These are phyloP conservation scores for Populus nigra DNA, from an alignment of 345 rosid species.

Conservation along the genomic window DNA sequence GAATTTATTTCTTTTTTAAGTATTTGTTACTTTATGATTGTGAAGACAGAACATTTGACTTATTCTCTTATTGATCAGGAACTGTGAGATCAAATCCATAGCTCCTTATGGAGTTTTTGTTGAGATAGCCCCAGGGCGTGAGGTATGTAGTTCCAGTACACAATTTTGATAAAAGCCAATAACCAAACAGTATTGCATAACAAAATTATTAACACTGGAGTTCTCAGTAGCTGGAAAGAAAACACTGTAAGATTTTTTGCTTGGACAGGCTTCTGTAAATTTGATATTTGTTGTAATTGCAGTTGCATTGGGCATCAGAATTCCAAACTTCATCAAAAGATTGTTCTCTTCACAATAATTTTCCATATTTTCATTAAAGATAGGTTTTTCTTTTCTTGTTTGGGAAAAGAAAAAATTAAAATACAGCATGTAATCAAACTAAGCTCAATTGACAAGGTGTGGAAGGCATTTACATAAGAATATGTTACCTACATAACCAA, in stretches of 20 bases:
- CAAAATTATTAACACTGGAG: not conserved
- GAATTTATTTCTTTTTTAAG: slow-evolving; percentile 3
- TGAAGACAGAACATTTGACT: slow-evolving; percentile 7
- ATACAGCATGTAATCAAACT: not conserved
- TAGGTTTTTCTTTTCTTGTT: not conserved
- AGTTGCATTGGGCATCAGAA: not conserved
- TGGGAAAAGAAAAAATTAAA: not conserved
- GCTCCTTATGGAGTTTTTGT: slow-evolving; percentile 92
- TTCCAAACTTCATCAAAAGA: not conserved
- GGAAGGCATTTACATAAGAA: not conserved
- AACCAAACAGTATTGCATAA: not conserved
- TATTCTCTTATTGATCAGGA: slow-evolving; percentile 43
- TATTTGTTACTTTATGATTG: slow-evolving; percentile 11
- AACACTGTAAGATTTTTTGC: not conserved
- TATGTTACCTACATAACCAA: not conserved
- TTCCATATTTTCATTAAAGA: not conserved
- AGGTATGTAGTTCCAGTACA: slow-evolving; percentile 44
- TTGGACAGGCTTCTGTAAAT: not conserved
- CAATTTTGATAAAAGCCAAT: not conserved
- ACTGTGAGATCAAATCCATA: slow-evolving; percentile 84
- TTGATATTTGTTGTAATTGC: not conserved
- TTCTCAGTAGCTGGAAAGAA: not conserved
- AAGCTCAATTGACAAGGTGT: not conserved
- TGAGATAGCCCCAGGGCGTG: slow-evolving; percentile 95
- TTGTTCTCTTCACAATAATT: not conserved